Evolutionary conservation across 306 rosid species (phyloP).

Genomic region (Inga laurina): DNA sequence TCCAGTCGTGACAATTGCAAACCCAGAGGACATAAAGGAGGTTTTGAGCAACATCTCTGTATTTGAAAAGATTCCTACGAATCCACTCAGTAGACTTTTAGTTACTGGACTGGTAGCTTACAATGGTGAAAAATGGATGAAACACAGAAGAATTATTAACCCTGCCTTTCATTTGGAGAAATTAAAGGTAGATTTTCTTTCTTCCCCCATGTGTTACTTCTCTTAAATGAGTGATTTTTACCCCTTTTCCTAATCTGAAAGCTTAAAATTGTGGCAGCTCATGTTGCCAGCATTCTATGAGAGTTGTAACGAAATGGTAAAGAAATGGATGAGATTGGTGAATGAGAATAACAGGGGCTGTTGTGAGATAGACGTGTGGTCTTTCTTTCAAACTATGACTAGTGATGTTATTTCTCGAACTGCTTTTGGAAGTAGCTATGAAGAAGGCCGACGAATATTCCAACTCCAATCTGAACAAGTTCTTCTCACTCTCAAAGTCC

Average conservation of each 20-base stretch:
- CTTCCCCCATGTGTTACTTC: background rate
- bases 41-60: constrained; percentile 18
- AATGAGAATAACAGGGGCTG: background rate
- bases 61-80: background rate
- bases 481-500: background rate
- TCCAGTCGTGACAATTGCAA: constrained; percentile 31
- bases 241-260: background rate
- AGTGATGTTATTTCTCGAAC: constrained; percentile 47
- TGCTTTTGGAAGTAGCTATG: constrained; percentile 9
- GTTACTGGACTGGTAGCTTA: background rate
- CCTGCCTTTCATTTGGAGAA: constrained; percentile 48
- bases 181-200: constrained; percentile 43
- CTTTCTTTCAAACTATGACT: constrained; percentile 5
- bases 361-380: constrained; percentile 34
- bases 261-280: background rate
- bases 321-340: background rate
- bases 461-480: constrained; percentile 20
- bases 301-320: background rate
- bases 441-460: background rate
- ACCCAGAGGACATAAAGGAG: constrained; percentile 41
- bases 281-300: constrained; percentile 11
- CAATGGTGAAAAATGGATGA: constrained; percentile 49
- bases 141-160: constrained; percentile 44
- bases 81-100: constrained; percentile 20
- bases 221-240: background rate